Percentiles rank a stretch among this genome's conserved stretches.
phyloP scores from a whole-genome alignment of 345 rosid genomes.

The Gossypium arboreum region DNA sequence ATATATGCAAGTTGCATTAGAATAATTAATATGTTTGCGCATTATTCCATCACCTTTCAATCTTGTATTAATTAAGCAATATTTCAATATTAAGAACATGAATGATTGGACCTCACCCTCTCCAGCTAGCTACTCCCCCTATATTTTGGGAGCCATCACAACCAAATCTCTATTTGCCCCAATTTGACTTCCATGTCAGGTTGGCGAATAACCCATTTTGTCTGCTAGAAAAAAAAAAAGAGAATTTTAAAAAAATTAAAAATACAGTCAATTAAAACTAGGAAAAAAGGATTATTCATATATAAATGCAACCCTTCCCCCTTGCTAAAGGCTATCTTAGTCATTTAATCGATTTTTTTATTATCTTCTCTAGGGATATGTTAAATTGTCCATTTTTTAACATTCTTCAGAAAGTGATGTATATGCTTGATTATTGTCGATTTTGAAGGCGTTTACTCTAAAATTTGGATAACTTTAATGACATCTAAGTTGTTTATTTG shows the following conservation, averaged over 20 bases:
- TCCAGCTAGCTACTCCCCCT: background rate
- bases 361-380: too few species aligned
- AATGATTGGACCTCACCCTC: background rate
- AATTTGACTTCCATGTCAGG: background rate
- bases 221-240: background rate
- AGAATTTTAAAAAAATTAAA: background rate
- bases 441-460: accelerated
- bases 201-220: slow-evolving; percentile 2
- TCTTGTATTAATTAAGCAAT: background rate
- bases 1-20: background rate
- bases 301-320: too few species aligned
- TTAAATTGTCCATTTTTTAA: accelerated
- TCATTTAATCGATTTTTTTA: too few species aligned
- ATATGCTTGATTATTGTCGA: too few species aligned
- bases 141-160: background rate
- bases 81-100: background rate
- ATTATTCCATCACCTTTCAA: background rate
- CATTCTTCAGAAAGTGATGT: too few species aligned
- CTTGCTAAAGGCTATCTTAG: too few species aligned
- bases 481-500: too few species aligned
- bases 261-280: too few species aligned
- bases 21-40: background rate
- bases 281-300: too few species aligned
- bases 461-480: too few species aligned
- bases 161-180: background rate